phyloP scores from a whole-genome alignment of 345 rosid genomes.

The Carallia brachiata region DNA sequence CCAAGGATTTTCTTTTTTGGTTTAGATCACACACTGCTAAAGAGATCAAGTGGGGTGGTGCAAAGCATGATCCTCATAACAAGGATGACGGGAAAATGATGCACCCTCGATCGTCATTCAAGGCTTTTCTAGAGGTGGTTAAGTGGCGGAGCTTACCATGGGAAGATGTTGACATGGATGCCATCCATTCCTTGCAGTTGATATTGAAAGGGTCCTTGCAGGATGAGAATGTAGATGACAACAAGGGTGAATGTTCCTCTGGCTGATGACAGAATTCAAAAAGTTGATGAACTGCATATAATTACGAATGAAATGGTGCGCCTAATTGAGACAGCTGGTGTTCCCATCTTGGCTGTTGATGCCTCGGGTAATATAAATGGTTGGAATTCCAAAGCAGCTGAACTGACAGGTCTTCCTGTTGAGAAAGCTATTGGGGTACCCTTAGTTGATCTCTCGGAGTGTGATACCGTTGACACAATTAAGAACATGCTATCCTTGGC shows the following conservation, averaged over 20 bases:
- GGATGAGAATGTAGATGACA: conserved; percentile 42
- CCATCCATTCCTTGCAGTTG: conserved; percentile 81
- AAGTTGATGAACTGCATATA: conserved; percentile 52
- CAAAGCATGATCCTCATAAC: conserved; percentile 66
- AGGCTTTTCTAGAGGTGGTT: conserved; percentile 79
- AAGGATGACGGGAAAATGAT: conserved; percentile 66
- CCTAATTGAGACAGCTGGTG: conserved; percentile 82
- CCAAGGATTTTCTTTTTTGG: conserved; percentile 80
- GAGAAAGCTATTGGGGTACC: conserved; percentile 75
- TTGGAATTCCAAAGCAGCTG: conserved; percentile 78
- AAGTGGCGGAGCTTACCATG: conserved; percentile 66
- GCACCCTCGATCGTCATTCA: conserved; percentile 89
- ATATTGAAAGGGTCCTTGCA: conserved; percentile 69
- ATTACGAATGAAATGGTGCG: conserved; percentile 81
- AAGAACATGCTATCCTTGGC: conserved; percentile 50
- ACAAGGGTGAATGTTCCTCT: conserved; percentile 49
- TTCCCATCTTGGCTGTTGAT: conserved; percentile 79
- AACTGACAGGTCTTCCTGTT: conserved; percentile 65
- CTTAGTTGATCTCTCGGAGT: too few species aligned
- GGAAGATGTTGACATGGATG: conserved; percentile 89
- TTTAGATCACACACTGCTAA: conserved; percentile 76
- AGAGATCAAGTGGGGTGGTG: conserved; percentile 91
- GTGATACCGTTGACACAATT: conserved; percentile 38
- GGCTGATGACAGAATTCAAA: conserved; percentile 49
- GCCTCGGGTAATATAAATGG: conserved; percentile 64